Evolutionary conservation across 331 rosid genomes (phyloP).

Genomic region (Arachis monticola): DNA sequence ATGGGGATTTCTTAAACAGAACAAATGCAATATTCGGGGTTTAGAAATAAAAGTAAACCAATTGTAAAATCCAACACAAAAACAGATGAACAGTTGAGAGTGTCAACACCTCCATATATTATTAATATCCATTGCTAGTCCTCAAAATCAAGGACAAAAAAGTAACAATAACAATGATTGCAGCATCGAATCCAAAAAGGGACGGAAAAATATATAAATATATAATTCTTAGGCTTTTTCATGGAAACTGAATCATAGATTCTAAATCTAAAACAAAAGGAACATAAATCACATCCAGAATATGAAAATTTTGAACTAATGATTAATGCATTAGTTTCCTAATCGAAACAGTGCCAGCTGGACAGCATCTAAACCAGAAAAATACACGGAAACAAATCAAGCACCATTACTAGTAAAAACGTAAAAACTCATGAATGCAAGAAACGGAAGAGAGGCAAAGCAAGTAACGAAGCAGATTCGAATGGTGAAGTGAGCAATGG

Average conservation of each 20-base stretch:
- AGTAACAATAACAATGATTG: background rate
- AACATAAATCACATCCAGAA: background rate
- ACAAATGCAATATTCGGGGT: background rate
- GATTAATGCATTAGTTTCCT: background rate
- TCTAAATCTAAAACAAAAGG: background rate
- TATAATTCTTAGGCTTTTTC: background rate
- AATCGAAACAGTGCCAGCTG: background rate
- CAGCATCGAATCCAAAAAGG: background rate
- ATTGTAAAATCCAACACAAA: background rate
- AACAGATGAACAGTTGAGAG: background rate
- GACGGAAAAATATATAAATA: background rate
- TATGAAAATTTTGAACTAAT: background rate
- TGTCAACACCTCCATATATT: constrained; percentile 11
- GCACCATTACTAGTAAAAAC: background rate
- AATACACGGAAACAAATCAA: constrained; percentile 1
- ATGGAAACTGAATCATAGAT: background rate
- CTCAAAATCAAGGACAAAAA: background rate
- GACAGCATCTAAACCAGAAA: background rate
- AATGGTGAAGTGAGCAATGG: background rate
- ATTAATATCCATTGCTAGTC: background rate
- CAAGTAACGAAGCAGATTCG: background rate
- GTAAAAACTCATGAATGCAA: constrained; percentile 13
- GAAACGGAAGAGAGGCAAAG: background rate
- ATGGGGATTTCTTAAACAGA: background rate
- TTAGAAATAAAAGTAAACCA: background rate